Conservation (phyloP, 2,329 filamentous ascomycete genomes). For the Aspergillus spinulosporus region DNA sequence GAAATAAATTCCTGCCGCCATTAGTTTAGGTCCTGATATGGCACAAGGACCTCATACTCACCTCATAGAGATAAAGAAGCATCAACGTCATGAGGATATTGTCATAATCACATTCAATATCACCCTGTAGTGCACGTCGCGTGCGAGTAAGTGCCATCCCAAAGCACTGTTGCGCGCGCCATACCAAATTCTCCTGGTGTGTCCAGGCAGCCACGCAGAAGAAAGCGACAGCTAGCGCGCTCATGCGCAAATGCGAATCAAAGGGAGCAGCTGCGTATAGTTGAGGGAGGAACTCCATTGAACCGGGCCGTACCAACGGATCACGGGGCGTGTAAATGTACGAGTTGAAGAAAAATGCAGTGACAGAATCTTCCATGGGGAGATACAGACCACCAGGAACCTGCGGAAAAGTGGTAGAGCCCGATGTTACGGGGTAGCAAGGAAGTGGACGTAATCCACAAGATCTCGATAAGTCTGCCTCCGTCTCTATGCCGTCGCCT, state of each 20-base stretch:
- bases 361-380: slow-evolving; percentile 29
- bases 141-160: slow-evolving; percentile 27
- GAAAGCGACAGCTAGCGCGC: slow-evolving; percentile 29
- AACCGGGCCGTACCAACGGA: slow-evolving; percentile 27
- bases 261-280: slow-evolving; percentile 22
- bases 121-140: slow-evolving; percentile 23
- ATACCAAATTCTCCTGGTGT: slow-evolving; percentile 25
- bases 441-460: not conserved
- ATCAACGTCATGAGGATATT: slow-evolving; percentile 29
- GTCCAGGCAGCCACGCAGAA: slow-evolving; percentile 34
- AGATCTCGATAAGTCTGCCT: not conserved
- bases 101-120: slow-evolving; percentile 23
- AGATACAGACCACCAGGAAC: slow-evolving; percentile 21
- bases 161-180: slow-evolving; percentile 26
- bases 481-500: not conserved
- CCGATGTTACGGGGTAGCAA: not conserved
- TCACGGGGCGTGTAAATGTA: slow-evolving; percentile 31
- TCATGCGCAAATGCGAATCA: slow-evolving; percentile 27
- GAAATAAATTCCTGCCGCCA: slow-evolving; percentile 27
- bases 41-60: slow-evolving; percentile 7
- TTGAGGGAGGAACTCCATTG: slow-evolving; percentile 31
- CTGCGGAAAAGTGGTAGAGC: not conserved
- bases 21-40: not conserved
- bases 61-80: slow-evolving; percentile 31
- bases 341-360: slow-evolving; percentile 33